A percentile compares a stretch with the other conserved stretches of the same genome.
phyloP scores from a whole-genome alignment of 2,329 filamentous ascomycete species.

The Cercospora sp. region DNA sequence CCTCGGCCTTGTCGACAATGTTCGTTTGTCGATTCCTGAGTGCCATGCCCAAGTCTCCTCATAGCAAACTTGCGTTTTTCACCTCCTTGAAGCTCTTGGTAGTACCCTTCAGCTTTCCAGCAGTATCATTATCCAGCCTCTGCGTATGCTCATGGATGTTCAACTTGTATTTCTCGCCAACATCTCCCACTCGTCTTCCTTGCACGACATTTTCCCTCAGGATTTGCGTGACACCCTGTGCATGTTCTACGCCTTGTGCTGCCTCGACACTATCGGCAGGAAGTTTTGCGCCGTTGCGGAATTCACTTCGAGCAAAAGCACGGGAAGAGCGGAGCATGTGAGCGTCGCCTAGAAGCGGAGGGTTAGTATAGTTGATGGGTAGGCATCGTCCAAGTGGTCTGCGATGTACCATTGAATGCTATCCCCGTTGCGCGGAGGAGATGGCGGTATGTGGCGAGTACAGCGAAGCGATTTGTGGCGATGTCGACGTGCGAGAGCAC shows the following conservation, averaged over 20 bases:
- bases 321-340: constrained; percentile 69
- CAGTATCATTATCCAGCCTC: constrained; percentile 86
- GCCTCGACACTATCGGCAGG: constrained; percentile 59
- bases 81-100: constrained; percentile 44
- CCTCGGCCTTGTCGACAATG: neutral
- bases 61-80: constrained; percentile 35
- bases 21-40: neutral
- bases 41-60: neutral
- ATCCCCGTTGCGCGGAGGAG: constrained; percentile 77
- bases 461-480: constrained; percentile 53
- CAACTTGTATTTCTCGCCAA: constrained; percentile 56
- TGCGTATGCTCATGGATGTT: constrained; percentile 90
- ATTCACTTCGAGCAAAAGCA: constrained; percentile 69
- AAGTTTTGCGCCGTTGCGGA: constrained; percentile 66
- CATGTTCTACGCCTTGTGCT: constrained; percentile 69
- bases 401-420: constrained; percentile 71
- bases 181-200: constrained; percentile 49
- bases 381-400: neutral
- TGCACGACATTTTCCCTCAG: constrained; percentile 86
- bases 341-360: constrained; percentile 61
- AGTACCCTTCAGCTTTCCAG: constrained; percentile 62
- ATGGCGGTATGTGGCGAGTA: constrained; percentile 74
- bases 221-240: constrained; percentile 77
- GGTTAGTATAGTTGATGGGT: neutral
- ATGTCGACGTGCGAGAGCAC: constrained; percentile 25